Conservation (phyloP, 495 filamentous ascomycete genomes). For the Xylaria venustula region DNA sequence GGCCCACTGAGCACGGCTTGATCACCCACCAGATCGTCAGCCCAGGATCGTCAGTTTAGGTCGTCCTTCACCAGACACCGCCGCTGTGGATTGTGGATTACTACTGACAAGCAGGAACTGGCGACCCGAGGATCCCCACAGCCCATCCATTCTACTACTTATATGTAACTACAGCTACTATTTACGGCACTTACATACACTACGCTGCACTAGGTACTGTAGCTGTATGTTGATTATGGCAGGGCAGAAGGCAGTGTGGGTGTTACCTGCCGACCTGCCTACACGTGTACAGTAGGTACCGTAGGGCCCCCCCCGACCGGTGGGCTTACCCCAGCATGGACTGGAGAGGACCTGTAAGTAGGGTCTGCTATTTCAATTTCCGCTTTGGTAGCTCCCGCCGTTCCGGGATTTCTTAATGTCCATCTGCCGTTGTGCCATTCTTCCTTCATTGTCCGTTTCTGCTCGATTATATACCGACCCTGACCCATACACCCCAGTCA, state of each 20-base stretch:
- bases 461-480: neutral
- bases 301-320: no score
- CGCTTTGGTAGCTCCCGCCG: conserved; percentile 6
- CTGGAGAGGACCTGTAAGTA: no score
- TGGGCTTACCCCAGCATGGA: no score
- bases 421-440: neutral
- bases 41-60: conserved; percentile 2
- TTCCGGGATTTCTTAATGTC: conserved; percentile 2
- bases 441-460: neutral
- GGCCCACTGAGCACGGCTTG: neutral
- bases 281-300: neutral
- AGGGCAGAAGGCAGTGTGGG: no score
- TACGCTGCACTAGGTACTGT: no score
- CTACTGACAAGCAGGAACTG: neutral
- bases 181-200: no score
- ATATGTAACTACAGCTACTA: no score
- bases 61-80: neutral
- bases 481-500: neutral
- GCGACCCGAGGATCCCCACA: neutral
- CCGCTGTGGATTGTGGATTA: neutral
- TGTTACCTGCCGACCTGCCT: no score
- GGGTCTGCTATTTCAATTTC: neutral
- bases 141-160: neutral
- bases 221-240: no score
- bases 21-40: neutral